phyloP scores from a whole-genome alignment of 371 early-diverging fungal genomes.

The Haplosporangium sp. region DNA sequence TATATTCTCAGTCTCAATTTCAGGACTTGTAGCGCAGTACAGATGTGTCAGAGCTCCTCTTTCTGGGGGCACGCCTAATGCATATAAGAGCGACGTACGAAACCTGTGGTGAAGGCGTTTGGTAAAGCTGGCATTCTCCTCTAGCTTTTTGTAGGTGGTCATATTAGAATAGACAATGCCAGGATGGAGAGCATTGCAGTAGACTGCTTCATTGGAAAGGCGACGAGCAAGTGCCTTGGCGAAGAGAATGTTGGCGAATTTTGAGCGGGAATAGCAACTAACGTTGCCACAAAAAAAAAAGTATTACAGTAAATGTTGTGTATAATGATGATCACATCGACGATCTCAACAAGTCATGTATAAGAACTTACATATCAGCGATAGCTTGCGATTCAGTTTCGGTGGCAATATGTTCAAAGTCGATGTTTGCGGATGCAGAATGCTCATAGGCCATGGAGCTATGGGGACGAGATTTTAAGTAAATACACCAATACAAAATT shows the following conservation, averaged over 20 bases:
- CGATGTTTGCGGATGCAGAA: neutral
- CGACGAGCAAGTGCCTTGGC: constrained; percentile 62
- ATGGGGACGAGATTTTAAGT: neutral
- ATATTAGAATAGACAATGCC: constrained; percentile 16
- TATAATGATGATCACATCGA: constrained; percentile 19
- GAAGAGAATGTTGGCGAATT: constrained; percentile 76
- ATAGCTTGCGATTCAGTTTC: neutral
- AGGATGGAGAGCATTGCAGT: constrained; percentile 26
- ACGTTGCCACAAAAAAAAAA: neutral
- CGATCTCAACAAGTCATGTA: constrained; percentile 16
- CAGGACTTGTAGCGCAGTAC: constrained; percentile 68
- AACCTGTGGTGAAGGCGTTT: neutral
- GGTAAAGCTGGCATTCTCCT: neutral
- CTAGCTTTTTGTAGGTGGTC: neutral
- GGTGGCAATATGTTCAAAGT: neutral
- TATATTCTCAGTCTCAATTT: neutral
- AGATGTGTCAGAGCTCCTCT: constrained; percentile 68
- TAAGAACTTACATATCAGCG: constrained; percentile 6
- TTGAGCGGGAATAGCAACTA: constrained; percentile 64
- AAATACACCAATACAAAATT: no score
- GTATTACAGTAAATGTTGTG: neutral
- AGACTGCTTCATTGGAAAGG: constrained; percentile 53
- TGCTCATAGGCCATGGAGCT: neutral
- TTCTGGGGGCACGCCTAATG: constrained; percentile 7
- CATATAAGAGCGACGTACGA: neutral